Evolutionary conservation across 768 basidiomycete genomes (phyloP), one percentile per base, ranked within the genome.

Genomic region (Leccinum arenicola): DNA sequence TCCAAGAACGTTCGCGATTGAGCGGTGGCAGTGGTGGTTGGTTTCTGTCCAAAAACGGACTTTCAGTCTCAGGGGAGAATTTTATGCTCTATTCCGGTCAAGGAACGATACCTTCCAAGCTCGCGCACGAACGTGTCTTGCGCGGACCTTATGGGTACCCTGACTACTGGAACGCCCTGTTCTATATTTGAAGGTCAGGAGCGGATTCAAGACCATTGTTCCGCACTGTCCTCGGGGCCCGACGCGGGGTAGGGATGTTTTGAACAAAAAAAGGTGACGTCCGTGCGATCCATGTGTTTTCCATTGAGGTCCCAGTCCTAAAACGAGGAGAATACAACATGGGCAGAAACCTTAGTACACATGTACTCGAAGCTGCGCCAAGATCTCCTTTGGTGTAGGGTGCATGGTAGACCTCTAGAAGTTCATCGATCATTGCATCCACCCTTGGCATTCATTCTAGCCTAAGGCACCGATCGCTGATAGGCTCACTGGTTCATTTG

Each of bases 61-160:
- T 2, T 25, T 3, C 6, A 17, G 19, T 23, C 35, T n/a, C 21
- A 40, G 60, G 60, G 17, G 51, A 43, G 29, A 6, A 29, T 12
- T 23, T 6, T 21, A 3, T 54, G n/a, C 38, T 29, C 17, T 29
- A 29, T 38, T 21, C 43, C 50, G 29, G 35, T 45, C 4, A 12
- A 35, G 14, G 36, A 17, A 15, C 10, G 31, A 10, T n/a, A 29
- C 38, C 6, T 29, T 14, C 19, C 54, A 10, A 11, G 35, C 36
- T 45, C 50, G 25, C 31, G 50, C 25, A 62, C 61, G 52, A 63
- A 63, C 56, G 56, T 63, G 55, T 56, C 36, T 56, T 38, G 45
- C 40, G 6, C 3, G 45, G 29, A 50, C 56, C 56, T 59, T n/a
- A 29, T 5, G 40, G 40, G 53, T 27, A 31, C 27, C 15, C 21